Base-by-base conservation (phyloP, 129 eudicot genomes). In the Smallanthus sonchifolius region DNA sequence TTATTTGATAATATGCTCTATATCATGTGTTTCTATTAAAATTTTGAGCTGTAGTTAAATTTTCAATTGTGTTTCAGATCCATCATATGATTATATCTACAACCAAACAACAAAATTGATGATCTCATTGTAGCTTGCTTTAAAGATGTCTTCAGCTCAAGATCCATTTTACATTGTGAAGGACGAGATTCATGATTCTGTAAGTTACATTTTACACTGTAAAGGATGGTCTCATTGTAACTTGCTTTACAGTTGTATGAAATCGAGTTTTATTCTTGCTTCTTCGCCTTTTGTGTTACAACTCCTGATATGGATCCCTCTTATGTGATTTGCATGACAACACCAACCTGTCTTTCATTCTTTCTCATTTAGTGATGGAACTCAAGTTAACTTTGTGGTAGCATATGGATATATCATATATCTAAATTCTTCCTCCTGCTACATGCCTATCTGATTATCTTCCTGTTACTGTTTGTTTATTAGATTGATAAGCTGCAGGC, bases 121-220 rank as follows among this genome's bases (percentile, higher is more conserved):
- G 63, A 72, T 65, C 39, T 28, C 11, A 61, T 19, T 49, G 40
- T 75, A 75, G 65, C 55, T 65, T 43, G 49, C 45, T 5, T 40
- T 43, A 43, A 59, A 69, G 48, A 90, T 87, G 96, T 87, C 96
- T 56, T 90, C 96, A 37, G 96, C 93, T 74, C 93, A 90, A 69
- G 96, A 90, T 75, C 96, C 96, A 16, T 87, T 90, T 73, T 85
- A 89, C 78, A 87, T 90, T 64, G 96, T 90, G 3, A 90, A 87
- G 78, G 96, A 87, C 75, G 96, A 90, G 80, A 85, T 87, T 75
- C 96, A 90, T 77, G 93, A 90, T 40, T 86, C 96, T 52, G 96
- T 89, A 79, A 89, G 96, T 80, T 70, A 14, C 10, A 5, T 69
- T 61, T 44, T 39, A 11, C 11, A 6, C 38, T 38, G 44, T 56